Evolutionary conservation across 2,329 filamentous ascomycete genomes (phyloP).

Genomic region (Colletotrichum liaoningense): DNA sequence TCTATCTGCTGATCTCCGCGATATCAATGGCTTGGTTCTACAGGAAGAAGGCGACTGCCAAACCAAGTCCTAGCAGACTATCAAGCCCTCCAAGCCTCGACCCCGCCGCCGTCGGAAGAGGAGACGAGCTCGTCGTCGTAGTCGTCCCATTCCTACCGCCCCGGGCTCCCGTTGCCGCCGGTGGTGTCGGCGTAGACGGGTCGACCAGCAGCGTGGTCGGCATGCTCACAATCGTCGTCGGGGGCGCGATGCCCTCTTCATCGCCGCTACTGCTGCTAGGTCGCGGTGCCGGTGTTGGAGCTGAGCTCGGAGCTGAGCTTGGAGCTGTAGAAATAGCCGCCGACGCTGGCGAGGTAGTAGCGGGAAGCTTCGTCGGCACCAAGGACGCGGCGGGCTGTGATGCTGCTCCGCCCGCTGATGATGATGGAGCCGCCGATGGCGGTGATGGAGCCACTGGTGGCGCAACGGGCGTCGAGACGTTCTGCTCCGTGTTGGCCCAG

Average conservation of each 20-base stretch:
- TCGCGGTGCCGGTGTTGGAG: neutral
- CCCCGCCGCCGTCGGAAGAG: slow-evolving; percentile 14
- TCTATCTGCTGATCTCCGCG: too few relatives aligned
- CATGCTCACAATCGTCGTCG: slow-evolving; percentile 14
- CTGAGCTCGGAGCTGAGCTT: neutral
- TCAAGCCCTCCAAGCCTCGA: neutral
- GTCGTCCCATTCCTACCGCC: neutral
- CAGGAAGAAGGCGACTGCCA: neutral
- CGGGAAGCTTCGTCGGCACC: neutral
- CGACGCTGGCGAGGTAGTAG: neutral
- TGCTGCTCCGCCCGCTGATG: neutral
- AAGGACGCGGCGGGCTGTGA: slow-evolving; percentile 4
- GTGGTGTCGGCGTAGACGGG: slow-evolving; percentile 21
- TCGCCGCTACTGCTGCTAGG: neutral
- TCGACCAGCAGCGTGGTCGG: slow-evolving; percentile 22
- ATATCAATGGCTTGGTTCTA: neutral
- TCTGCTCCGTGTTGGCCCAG: slow-evolving; percentile 26
- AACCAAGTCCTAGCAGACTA: neutral
- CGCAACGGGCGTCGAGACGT: neutral
- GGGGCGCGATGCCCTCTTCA: slow-evolving; percentile 18
- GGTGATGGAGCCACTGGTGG: neutral
- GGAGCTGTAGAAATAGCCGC: neutral
- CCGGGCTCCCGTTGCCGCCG: neutral
- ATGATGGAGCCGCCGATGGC: neutral
- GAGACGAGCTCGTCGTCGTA: neutral